Base-by-base conservation (phyloP, 352 stramenopile genomes). In the Globisporangium spinosum region DNA sequence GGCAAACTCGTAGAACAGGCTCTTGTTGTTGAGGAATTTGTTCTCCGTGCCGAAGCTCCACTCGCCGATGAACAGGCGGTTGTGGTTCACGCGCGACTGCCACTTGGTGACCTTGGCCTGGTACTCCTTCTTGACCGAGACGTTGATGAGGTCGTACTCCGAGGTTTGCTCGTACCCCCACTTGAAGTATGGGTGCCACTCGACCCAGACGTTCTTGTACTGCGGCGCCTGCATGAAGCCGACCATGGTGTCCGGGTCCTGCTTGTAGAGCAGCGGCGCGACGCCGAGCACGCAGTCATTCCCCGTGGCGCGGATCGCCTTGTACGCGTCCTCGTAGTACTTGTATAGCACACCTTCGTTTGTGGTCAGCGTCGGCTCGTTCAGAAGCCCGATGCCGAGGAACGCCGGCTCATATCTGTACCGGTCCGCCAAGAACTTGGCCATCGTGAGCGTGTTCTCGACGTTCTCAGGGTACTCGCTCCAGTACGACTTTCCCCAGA, bases 131-230 rank as follows among this genome's bases (percentile, higher is more conserved):
- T 64, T 53, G 25, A 92, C 76, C 3, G 76, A 70, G 3, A 68
- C 67, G 61, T 74, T 73, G 43, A 92, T 64, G 15, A 94, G 38
- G 27, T 89, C 73, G 8, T 69, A 62, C 38, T 88, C 80, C 20
- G 71, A 81, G 23, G 76, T 69, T 8, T 81, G 58, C 65, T 93
- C 79, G 69, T 89, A 91, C 60, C 87, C 87, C 87, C 85, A 95
- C 1, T 92, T 72, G 64, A 93, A 93, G 73, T 93, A 95, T 43
- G 72, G 82, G 58, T 95, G 87, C 83, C 85, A 95, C 34, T 95
- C 87, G 40, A 91, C 77, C 87, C 85, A 93, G 8, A 93, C 85
- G 47, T 95, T 95, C 20, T 51, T 82, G 60, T 79, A 89, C 34
- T 69, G 70, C 0, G 79, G 75, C 1, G 75, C 77, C 57, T 73